Percentiles rank a stretch among this genome's conserved stretches.
Evolutionary conservation across 352 stramenopile genomes (phyloP).

Genomic region (Pythium aristosporum): DNA sequence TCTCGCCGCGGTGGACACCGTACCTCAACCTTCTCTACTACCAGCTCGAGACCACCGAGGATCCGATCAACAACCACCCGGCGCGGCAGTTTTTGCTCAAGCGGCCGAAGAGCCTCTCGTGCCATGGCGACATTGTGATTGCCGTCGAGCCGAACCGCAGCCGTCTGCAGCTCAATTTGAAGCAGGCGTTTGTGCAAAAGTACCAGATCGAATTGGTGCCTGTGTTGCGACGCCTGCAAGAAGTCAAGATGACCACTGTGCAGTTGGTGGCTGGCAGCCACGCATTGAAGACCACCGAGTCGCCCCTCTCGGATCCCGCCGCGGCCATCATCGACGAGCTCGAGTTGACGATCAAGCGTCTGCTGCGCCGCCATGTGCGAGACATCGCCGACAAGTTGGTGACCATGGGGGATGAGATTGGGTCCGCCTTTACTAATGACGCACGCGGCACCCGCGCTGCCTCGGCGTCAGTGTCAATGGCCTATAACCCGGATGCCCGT

Average conservation of each 20-base stretch:
- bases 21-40: constrained; percentile 69
- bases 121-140: constrained; percentile 64
- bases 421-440: background rate
- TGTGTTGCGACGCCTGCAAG: constrained; percentile 54
- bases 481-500: constrained; percentile 1
- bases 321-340: constrained; percentile 39
- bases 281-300: background rate
- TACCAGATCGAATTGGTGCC: constrained; percentile 64
- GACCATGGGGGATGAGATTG: constrained; percentile 55
- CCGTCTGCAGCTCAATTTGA: constrained; percentile 55
- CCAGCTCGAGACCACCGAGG: constrained; percentile 32
- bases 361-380: constrained; percentile 57
- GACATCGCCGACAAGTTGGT: constrained; percentile 54
- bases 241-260: constrained; percentile 53
- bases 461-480: background rate
- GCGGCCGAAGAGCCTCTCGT: constrained; percentile 22
- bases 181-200: constrained; percentile 68
- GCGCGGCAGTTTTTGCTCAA: constrained; percentile 57
- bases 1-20: constrained; percentile 46
- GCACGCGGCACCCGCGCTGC: background rate
- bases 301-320: constrained; percentile 24
- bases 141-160: constrained; percentile 48
- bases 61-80: constrained; percentile 36
- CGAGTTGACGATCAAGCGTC: constrained; percentile 49
- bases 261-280: constrained; percentile 12